These are phyloP conservation scores for Grosmannia serpens DNA, from an alignment of 2,329 filamentous ascomycete species.

Conservation along the genomic window DNA sequence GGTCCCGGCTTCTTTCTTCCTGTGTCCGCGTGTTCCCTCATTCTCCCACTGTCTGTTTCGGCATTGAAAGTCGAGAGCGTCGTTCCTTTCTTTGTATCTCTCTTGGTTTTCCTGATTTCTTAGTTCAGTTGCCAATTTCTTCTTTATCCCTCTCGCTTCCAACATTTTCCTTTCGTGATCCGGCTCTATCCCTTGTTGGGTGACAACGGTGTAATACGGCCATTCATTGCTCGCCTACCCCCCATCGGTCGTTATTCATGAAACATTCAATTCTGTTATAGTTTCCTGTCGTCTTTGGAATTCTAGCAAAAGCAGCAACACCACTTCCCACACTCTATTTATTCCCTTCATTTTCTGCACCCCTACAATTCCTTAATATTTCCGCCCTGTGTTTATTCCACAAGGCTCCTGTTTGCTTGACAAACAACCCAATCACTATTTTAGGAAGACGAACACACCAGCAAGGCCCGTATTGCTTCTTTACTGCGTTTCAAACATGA, in stretches of 20 bases:
- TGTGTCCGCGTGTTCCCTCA: background rate
- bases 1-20: slow-evolving; percentile 6
- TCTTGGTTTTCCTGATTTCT: background rate
- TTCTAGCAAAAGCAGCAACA: background rate
- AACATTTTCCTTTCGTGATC: background rate
- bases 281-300: background rate
- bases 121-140: background rate
- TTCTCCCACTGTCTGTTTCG: background rate
- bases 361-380: background rate
- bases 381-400: background rate
- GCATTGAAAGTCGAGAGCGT: background rate
- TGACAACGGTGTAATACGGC: background rate
- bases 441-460: background rate
- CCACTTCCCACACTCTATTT: background rate
- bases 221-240: background rate
- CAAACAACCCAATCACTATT: background rate
- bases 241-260: background rate
- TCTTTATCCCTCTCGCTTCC: background rate
- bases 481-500: slow-evolving; percentile 13
- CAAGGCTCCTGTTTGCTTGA: background rate
- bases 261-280: background rate
- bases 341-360: background rate
- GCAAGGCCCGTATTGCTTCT: too few relatives aligned
- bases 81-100: background rate
- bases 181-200: background rate